phyloP scores from a whole-genome alignment of 306 rosid genomes.

The Betula pendula region DNA sequence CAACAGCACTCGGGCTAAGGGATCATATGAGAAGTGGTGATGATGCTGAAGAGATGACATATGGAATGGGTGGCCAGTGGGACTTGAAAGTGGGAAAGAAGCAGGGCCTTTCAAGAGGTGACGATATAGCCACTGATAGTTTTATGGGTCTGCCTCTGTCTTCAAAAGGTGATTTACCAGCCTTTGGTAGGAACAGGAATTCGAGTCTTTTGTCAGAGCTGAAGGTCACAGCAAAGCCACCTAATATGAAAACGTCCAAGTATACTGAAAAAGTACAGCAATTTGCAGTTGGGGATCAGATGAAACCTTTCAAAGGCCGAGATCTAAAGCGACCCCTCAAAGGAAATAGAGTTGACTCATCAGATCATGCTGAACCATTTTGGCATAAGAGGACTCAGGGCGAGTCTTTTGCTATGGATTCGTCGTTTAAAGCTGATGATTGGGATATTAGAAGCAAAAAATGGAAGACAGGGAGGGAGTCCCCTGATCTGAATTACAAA shows the following conservation, averaged over 20 bases:
- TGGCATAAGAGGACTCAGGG: constrained; percentile 48
- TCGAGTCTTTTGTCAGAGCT: constrained; percentile 44
- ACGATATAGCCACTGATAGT: constrained; percentile 47
- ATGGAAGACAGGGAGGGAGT: constrained; percentile 65
- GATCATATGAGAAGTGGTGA: constrained; percentile 55
- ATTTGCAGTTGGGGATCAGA: constrained; percentile 49
- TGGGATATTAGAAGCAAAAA: constrained; percentile 65
- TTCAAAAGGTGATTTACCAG: constrained; percentile 56
- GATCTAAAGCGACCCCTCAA: constrained; percentile 36
- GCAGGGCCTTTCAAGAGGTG: constrained; percentile 53
- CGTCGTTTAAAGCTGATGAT: constrained; percentile 57
- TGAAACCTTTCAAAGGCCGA: constrained; percentile 48
- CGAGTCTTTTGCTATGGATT: constrained; percentile 54
- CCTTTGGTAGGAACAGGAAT: constrained; percentile 53
- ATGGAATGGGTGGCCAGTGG: constrained; percentile 45
- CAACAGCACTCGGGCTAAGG: constrained; percentile 51
- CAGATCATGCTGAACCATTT: constrained; percentile 44
- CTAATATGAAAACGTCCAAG: constrained; percentile 52
- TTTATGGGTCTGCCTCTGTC: constrained; percentile 56
- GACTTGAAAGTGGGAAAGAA: constrained; percentile 66
- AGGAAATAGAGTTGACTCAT: constrained; percentile 48
- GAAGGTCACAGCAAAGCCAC: constrained; percentile 51
- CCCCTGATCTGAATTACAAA: constrained; percentile 64
- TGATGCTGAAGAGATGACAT: constrained; percentile 52
- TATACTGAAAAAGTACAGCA: constrained; percentile 59